phyloP scores from a whole-genome alignment of 2,329 filamentous ascomycete genomes.

The Curvularia sp. region DNA sequence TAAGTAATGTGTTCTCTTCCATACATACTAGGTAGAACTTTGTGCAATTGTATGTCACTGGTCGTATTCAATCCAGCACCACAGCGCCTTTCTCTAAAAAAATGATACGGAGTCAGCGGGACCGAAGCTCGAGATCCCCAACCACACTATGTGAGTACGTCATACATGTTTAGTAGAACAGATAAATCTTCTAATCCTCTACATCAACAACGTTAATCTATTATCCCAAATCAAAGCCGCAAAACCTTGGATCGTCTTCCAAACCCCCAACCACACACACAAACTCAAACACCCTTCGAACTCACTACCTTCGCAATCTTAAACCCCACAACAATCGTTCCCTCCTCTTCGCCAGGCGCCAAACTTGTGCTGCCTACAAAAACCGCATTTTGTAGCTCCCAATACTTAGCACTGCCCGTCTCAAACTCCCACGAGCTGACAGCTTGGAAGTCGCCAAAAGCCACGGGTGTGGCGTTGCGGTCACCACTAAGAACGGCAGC shows the following conservation, averaged over 20 bases:
- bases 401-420: conserved; percentile 10
- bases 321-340: not conserved
- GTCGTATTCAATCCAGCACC: not conserved
- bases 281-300: not conserved
- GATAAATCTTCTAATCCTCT: not conserved
- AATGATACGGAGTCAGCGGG: not conserved
- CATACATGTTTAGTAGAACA: no score
- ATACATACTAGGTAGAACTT: no score
- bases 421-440: conserved; percentile 6
- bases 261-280: no score
- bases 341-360: conserved; percentile 3
- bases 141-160: not conserved
- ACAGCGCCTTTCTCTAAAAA: not conserved
- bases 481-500: not conserved
- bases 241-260: not conserved
- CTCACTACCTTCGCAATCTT: not conserved
- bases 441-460: conserved; percentile 4
- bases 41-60: no score
- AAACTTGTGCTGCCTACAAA: conserved; percentile 11
- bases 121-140: not conserved
- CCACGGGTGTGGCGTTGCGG: not conserved
- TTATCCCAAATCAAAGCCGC: no score
- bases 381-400: conserved; percentile 10
- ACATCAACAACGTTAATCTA: not conserved
- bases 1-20: no score